Conservation (phyloP, 345 rosid species). For the Dipteronia sinensis region DNA sequence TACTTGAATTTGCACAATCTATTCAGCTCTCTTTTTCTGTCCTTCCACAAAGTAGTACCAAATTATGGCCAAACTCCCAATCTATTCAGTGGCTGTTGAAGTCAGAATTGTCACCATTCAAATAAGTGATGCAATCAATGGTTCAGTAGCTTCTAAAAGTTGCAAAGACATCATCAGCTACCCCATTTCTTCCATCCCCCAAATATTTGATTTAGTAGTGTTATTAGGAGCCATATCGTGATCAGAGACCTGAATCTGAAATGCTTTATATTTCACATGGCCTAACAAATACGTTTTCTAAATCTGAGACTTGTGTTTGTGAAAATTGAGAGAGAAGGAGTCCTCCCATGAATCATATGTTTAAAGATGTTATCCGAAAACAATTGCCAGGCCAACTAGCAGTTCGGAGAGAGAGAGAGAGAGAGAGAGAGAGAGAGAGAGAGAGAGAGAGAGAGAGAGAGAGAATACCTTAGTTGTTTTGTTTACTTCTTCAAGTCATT, state of each 20-base stretch:
- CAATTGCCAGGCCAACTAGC: neutral
- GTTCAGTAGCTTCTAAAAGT: neutral
- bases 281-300: neutral
- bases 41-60: neutral
- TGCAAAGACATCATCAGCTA: neutral
- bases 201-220: neutral
- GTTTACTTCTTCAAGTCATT: neutral
- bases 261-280: neutral
- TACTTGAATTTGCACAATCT: neutral
- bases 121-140: neutral
- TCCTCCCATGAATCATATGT: neutral
- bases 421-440: no score
- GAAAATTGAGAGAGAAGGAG: neutral
- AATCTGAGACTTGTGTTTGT: neutral
- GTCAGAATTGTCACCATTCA: neutral
- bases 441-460: no score
- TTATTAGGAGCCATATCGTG: neutral
- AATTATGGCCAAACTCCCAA: neutral
- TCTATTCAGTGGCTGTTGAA: constrained; percentile 2
- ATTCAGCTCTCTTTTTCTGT: neutral
- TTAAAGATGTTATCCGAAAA: neutral
- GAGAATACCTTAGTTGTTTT: neutral
- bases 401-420: neutral
- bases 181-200: neutral
- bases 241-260: neutral